These are phyloP conservation scores for Lentinula detonsa DNA, from an alignment of 768 basidiomycete species.

Conservation along the genomic window DNA sequence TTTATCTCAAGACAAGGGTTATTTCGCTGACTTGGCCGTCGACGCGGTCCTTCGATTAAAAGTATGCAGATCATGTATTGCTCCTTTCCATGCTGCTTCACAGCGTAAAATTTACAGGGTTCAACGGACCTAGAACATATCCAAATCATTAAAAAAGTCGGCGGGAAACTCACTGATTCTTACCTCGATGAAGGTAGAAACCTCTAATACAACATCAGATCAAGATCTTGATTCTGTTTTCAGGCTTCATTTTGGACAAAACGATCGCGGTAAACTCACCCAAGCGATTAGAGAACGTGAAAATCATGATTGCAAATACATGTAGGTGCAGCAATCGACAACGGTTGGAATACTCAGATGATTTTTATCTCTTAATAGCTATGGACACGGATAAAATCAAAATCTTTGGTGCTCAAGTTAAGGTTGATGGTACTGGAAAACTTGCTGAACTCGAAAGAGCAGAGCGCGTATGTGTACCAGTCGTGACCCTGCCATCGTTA, in stretches of 20 bases:
- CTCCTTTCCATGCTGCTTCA: neutral
- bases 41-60: slow-evolving; percentile 92
- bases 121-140: slow-evolving; percentile 97
- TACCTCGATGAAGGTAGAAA: slow-evolving; percentile 89
- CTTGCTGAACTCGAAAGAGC: slow-evolving; percentile 97
- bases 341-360: neutral
- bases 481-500: neutral
- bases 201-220: neutral
- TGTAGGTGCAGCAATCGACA: slow-evolving; percentile 45
- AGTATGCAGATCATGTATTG: slow-evolving; percentile 28
- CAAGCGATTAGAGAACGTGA: slow-evolving; percentile 90
- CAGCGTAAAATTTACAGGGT: slow-evolving; percentile 47
- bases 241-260: slow-evolving; percentile 98
- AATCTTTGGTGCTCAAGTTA: slow-evolving; percentile 93
- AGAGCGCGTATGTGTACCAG: slow-evolving; percentile 57
- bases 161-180: slow-evolving; percentile 95
- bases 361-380: slow-evolving; percentile 39
- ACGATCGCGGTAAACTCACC: slow-evolving; percentile 91
- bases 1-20: slow-evolving; percentile 92
- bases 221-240: neutral
- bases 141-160: slow-evolving; percentile 99
- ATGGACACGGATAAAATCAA: slow-evolving; percentile 99
- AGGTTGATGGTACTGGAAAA: slow-evolving; percentile 94
- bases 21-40: slow-evolving; percentile 96
- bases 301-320: slow-evolving; percentile 97